phyloP scores from a whole-genome alignment of 257 asterid genomes.

The Datura wrightii region DNA sequence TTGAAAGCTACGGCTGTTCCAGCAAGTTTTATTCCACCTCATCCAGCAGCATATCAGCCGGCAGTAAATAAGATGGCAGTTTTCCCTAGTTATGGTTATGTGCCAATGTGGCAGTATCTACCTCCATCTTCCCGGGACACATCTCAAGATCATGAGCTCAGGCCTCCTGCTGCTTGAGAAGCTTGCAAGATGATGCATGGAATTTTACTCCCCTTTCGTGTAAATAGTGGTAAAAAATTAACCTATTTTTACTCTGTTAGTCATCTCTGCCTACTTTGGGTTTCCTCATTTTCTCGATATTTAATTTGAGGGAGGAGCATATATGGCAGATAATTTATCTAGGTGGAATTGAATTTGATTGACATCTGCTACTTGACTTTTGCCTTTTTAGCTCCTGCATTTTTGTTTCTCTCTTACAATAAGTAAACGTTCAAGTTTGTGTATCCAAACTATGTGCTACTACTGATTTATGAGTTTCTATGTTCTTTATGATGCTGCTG shows the following conservation, averaged over 20 bases:
- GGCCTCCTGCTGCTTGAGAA: constrained; percentile 88
- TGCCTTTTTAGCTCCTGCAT: not conserved
- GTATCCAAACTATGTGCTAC: not conserved
- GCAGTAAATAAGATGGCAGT: constrained; percentile 69
- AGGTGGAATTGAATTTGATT: constrained; percentile 29
- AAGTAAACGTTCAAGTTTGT: not conserved
- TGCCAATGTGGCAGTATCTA: constrained; percentile 89
- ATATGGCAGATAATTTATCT: constrained; percentile 22
- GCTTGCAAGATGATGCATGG: constrained; percentile 30
- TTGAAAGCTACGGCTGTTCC: constrained; percentile 58
- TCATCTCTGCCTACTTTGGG: constrained; percentile 15
- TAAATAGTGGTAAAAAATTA: constrained; percentile 24
- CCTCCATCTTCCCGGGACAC: constrained; percentile 73
- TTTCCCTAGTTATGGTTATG: constrained; percentile 69
- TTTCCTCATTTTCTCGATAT: not conserved
- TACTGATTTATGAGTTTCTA: not conserved
- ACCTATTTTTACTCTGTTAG: not conserved
- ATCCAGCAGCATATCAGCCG: constrained; percentile 63
- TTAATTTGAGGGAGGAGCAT: constrained; percentile 31
- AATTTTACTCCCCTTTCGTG: constrained; percentile 20
- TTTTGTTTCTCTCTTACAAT: constrained; percentile 4
- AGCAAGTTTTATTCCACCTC: constrained; percentile 68
- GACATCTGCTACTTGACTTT: constrained; percentile 4
- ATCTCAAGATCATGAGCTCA: constrained; percentile 74
- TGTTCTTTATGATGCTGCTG: constrained; percentile 10